Base-by-base conservation (phyloP, 176 grass and related monocot genomes). In the Guadua angustifolia region DNA sequence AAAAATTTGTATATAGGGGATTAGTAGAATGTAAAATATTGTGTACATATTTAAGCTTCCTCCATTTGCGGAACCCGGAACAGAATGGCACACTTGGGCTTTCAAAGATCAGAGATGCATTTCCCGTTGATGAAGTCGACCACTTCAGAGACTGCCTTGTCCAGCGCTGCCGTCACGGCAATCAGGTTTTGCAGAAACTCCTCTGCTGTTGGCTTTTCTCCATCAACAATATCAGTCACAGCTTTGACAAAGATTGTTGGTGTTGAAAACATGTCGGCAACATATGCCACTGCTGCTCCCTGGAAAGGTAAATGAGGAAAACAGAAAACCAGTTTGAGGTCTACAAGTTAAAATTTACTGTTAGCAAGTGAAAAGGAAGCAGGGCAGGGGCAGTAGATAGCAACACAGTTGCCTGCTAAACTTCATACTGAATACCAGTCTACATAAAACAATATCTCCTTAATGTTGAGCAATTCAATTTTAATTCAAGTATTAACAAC, bases 241-340 rank as follows among this genome's bases (percentile, higher is more conserved):
- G 96, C 91, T 78, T 99, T 99, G 22, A 95, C 64, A 75, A 91
- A 94, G 50, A 95, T 95, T 46, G 88, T 86, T 2, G 96, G 96
- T 2, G 92, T 87, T 2, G 91, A 95, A 17, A 95, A 81, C 69
- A 96, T 85, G 75, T 89, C 89, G 4, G 93, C 86, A 6, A 95
- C 93, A 62, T 99, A 99, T 36, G 89, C 93, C 46, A 99, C 93
- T 0, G 96, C 89, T 62, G 96, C 96, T 87, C 93, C 96, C 96
- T 99, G 83, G 25, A 68, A 88, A 60, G 66, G 29, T 25, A 51
- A 79, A 21, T 2, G 43, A 68, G 44, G 38, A 7, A 55, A 15
- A 80, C 43, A 8, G 14, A 32, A 82, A 47, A 36, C 11, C 7
- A 56, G 17, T 56, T 6, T 73, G 21, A 84, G 60, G 51, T 32